Conservation (phyloP, 192 early-diverging fungal genomes). For the Umbelopsis sp. region DNA sequence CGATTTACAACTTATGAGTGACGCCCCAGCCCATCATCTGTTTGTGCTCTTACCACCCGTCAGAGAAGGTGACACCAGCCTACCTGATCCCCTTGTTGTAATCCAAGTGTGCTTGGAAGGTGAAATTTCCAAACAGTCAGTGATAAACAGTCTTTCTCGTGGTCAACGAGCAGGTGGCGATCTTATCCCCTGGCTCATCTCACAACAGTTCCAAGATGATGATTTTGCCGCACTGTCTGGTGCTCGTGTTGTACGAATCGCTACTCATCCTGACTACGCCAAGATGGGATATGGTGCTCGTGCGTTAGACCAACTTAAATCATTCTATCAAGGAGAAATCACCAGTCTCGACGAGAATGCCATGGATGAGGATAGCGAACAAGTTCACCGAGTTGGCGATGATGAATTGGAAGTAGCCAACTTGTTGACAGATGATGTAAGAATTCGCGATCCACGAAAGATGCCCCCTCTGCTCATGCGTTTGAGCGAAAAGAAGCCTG, state of each 20-base stretch:
- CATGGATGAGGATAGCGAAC: constrained; percentile 54
- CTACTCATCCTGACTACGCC: constrained; percentile 95
- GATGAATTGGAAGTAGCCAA: constrained; percentile 55
- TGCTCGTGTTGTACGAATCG: constrained; percentile 95
- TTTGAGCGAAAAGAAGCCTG: constrained; percentile 78
- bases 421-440: constrained; percentile 75
- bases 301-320: constrained; percentile 83
- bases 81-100: constrained; percentile 96
- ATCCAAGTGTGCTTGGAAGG: constrained; percentile 90
- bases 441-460: constrained; percentile 81
- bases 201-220: constrained; percentile 95
- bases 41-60: constrained; percentile 96
- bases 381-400: constrained; percentile 53
- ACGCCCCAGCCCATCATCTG: constrained; percentile 96
- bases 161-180: constrained; percentile 91
- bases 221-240: constrained; percentile 95
- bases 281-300: constrained; percentile 97
- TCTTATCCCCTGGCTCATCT: constrained; percentile 96
- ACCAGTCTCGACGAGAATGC: constrained; percentile 64
- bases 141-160: constrained; percentile 79
- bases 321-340: constrained; percentile 87
- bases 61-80: constrained; percentile 61
- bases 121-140: constrained; percentile 85
- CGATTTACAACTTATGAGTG: constrained; percentile 96
- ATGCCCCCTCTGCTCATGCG: constrained; percentile 93